Evolutionary conservation across 768 basidiomycete species (phyloP).

Genomic region (Tubosaeta sp.): DNA sequence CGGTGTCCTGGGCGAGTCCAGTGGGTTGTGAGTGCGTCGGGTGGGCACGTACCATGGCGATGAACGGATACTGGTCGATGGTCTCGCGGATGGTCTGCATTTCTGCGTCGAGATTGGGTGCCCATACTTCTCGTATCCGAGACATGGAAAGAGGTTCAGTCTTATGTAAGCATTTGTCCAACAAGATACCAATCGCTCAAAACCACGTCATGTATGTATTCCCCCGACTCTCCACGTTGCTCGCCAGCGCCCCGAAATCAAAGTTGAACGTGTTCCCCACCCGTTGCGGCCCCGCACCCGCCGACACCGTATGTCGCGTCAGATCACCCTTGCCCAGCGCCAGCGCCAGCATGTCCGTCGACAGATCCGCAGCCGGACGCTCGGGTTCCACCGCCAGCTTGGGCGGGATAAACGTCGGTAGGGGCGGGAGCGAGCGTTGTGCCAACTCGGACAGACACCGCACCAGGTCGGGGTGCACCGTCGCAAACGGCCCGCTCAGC

Average conservation of each 20-base stretch:
- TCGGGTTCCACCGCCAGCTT: conserved; percentile 16
- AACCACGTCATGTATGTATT: conserved; percentile 66
- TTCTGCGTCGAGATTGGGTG: conserved; percentile 86
- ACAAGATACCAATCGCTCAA: conserved; percentile 28
- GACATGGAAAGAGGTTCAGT: conserved; percentile 41
- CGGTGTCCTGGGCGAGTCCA: conserved; percentile 79
- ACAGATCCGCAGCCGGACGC: conserved; percentile 16
- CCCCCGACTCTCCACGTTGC: conserved; percentile 53
- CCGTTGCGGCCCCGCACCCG: conserved; percentile 31
- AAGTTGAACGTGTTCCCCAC: conserved; percentile 57
- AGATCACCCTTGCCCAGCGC: conserved; percentile 29
- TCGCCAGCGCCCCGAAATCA: conserved; percentile 55
- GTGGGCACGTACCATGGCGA: conserved; percentile 75
- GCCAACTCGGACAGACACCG: conserved; percentile 25
- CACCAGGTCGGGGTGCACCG: conserved; percentile 22
- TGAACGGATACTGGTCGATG: conserved; percentile 88
- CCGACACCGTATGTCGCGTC: conserved; percentile 12
- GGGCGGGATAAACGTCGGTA: conserved; percentile 24
- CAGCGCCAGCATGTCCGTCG: conserved; percentile 31
- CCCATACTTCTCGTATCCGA: conserved; percentile 95
- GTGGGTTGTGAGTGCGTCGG: conserved; percentile 6
- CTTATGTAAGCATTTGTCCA: conserved; percentile 26
- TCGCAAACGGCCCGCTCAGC: conserved; percentile 14
- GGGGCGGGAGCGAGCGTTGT: conserved; percentile 11
- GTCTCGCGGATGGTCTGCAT: conserved; percentile 83